Evolutionary conservation across 306 rosid species (phyloP), one percentile per base, ranked within the genome.

Genomic region (Prunus salicina): DNA sequence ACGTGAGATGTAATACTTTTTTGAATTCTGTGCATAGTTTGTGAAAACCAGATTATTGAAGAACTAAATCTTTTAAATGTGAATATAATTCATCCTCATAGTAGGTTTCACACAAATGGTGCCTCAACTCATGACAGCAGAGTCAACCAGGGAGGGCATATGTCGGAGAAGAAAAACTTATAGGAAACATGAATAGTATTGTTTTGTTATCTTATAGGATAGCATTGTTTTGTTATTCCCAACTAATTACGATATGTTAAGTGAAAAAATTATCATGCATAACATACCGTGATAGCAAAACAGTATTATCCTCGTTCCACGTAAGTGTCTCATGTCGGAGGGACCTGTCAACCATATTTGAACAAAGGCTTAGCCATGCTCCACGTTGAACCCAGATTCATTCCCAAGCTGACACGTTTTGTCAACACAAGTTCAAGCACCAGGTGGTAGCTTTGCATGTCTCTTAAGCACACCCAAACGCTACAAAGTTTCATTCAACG

Each of bases 361-460:
- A 34, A 2, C 50, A 32, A 19, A 34, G 58, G 22, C 72, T 75
- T 53, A 65, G 76, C 64, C 65, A 50, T 4, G 50, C 72, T 76
- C 82, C 88, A 86, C 86, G 91, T 83, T 2, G 77, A 67, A 27
- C 76, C 78, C 12, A 1, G 67, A 67, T 14, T 69, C 25, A 22
- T 60, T 74, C 85, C 71, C 7, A 19, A 3, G 7, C 43, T 38
- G 81, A 74, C 86, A 79, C 82, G 86, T 78, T 13, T 60, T 50
- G 5, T 2, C 19, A 32, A 66, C 73, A 63, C 57, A 56, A 58
- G 46, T 22, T 72, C 16, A 4, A 11, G 4, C 76, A 38, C 66
- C 76, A 72, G 52, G 38, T 72, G 76, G 66, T 72, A 15, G 10
- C 55, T 57, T 22, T 57, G 61, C 5, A 38, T 32, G 66, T 3